Evolutionary conservation across 2,329 filamentous ascomycete species (phyloP), one percentile per base, ranked within the genome.

Genomic region (Chrysoporthe austroafricana): DNA sequence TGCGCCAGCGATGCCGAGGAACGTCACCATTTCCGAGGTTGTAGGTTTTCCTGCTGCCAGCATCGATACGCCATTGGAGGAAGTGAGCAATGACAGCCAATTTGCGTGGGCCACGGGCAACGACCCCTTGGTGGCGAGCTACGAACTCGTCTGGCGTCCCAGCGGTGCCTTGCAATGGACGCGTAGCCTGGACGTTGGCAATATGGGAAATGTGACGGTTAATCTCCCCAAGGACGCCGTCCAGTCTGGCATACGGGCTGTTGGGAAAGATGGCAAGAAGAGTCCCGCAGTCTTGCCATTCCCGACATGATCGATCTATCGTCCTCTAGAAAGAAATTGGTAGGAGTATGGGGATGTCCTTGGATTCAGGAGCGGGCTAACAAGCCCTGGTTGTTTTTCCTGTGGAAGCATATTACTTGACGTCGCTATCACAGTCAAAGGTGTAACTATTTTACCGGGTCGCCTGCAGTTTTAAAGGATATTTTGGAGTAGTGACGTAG

Each of bases 101-200:
- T 77, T 88, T 18, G 80, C 77, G 14, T 88, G 85, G 85, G 78
- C 79, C 2, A 76, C 80, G 44, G 61, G 67, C 50, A 21, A 69
- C 61, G 72, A 34, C 66, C 73, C 71, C 54, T 73, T 78, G 48
- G 76, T 84, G 8, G 78, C 72, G 4, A 79, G 80, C 2, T 88
- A 88, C 72, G 86, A 88, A 76, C 74, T 88, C 1, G 83, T 88
- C 0, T 88, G 84, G 84, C 77, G 86, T 66, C 73, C 83, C 2
- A 85, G 82, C 5, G 80, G 79, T 16, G 80, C 82, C 46, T 80
- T 82, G 59, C 78, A 84, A 62, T 86, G 84, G 84, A 83, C 82
- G 54, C 79, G 82, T 67, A 75, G 78, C 34, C 67, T 84, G 1
- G 77, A 82, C 72, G 84, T 88, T 3, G 85, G 85, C 0, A 77